phyloP scores from a whole-genome alignment of 2,329 filamentous ascomycete species.

The Aspergillus niger region DNA sequence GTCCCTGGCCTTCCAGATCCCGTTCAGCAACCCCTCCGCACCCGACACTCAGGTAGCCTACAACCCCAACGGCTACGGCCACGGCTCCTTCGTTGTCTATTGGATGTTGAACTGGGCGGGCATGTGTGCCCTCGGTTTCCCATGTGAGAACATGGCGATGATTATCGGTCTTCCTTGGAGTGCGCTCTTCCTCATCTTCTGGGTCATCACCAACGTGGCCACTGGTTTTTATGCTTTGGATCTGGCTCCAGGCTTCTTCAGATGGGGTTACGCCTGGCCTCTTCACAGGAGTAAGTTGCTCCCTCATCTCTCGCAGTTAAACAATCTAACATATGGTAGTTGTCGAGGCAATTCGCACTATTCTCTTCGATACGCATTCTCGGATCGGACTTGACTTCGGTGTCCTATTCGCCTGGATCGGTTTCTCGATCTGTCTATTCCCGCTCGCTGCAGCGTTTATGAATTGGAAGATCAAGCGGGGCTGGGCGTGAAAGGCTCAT shows the following conservation, averaged over 20 bases:
- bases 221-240: slow-evolving; percentile 63
- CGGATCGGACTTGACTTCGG: slow-evolving; percentile 63
- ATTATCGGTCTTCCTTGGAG: slow-evolving; percentile 63
- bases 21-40: slow-evolving; percentile 55
- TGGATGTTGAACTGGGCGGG: slow-evolving; percentile 66
- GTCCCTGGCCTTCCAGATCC: slow-evolving; percentile 64
- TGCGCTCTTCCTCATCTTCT: slow-evolving; percentile 66
- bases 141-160: slow-evolving; percentile 67
- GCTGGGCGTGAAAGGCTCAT: slow-evolving; percentile 8
- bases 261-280: slow-evolving; percentile 66
- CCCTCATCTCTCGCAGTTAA: neutral
- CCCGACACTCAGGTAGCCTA: slow-evolving; percentile 47
- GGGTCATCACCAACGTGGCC: slow-evolving; percentile 66
- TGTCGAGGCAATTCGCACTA: slow-evolving; percentile 61
- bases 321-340: slow-evolving; percentile 36
- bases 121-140: slow-evolving; percentile 64
- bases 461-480: slow-evolving; percentile 36
- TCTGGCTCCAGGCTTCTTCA: slow-evolving; percentile 60
- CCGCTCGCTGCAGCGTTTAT: slow-evolving; percentile 34
- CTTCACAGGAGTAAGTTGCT: slow-evolving; percentile 55
- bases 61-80: slow-evolving; percentile 59
- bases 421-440: slow-evolving; percentile 28
- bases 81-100: slow-evolving; percentile 62
- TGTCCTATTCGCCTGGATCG: slow-evolving; percentile 60
- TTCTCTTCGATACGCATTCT: slow-evolving; percentile 62